A percentile compares a stretch with the other conserved stretches of the same genome.
phyloP scores from a whole-genome alignment of 495 filamentous ascomycete genomes.

The Cenococcum geophilum region DNA sequence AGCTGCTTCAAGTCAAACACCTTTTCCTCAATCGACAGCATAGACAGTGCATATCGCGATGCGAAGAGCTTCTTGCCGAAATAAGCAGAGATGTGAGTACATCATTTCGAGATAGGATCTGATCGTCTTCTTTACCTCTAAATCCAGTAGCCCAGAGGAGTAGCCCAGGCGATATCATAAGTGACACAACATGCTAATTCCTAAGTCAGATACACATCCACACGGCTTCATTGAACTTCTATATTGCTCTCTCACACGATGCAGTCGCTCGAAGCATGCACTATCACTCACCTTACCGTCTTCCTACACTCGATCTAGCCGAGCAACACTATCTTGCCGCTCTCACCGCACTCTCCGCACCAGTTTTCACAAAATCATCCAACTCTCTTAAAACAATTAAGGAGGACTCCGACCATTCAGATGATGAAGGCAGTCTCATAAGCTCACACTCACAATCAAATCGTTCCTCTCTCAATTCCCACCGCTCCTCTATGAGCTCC shows the following conservation, averaged over 20 bases:
- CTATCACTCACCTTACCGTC: constrained; percentile 11
- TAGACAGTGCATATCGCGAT: constrained; percentile 24
- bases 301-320: constrained; percentile 22
- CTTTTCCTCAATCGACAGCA: constrained; percentile 28
- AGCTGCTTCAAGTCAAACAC: constrained; percentile 22
- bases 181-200: constrained; percentile 8
- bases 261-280: constrained; percentile 24
- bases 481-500: constrained; percentile 12
- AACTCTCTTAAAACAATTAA: constrained; percentile 8
- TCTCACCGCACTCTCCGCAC: constrained; percentile 8
- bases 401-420: constrained; percentile 12
- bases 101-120: too few relatives aligned
- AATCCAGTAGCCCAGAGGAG: background rate
- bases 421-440: constrained; percentile 3
- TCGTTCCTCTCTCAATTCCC: constrained; percentile 12
- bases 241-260: constrained; percentile 30
- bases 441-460: constrained; percentile 6
- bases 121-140: background rate
- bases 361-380: background rate
- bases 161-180: background rate
- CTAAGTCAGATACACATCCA: constrained; percentile 19
- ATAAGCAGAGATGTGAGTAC: constrained; percentile 11
- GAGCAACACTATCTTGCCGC: constrained; percentile 31
- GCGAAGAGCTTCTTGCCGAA: constrained; percentile 17
- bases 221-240: constrained; percentile 29